Evolutionary conservation across 306 rosid species (phyloP), one percentile per base, ranked within the genome.

Genomic region (Ormosia emarginata): DNA sequence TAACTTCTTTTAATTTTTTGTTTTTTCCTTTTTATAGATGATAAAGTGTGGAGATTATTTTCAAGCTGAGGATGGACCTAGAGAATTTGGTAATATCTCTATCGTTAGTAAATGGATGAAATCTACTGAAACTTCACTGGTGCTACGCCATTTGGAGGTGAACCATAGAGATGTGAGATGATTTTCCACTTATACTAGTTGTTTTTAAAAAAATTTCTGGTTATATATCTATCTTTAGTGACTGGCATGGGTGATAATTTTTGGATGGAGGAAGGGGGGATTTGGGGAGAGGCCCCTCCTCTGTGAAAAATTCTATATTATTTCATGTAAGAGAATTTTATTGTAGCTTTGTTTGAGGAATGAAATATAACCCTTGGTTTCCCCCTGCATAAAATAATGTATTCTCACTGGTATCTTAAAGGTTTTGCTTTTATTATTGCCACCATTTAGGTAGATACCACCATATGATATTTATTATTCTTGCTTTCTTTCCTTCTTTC

Each of bases 31-130:
- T 36, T 53, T 62, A 65, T 89, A 92, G 96, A 85, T 64, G 80
- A 86, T 86, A 5, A 93, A 95, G 70, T 95, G 99, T 84, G 98
- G 96, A 74, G 94, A 95, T 87, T 95, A 95, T 81, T 95, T 88
- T 83, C 97, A 90, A 85, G 89, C 97, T 18, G 98, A 95, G 87
- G 91, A 89, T 89, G 90, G 98, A 69, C 92, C 98, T 41, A 90
- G 97, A 83, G 97, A 92, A 73, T 88, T 92, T 61, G 97, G 99
- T 61, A 90, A 93, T 86, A 86, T 93, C 75, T 81, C 86, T 59
- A 75, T 90, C 37, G n/a, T 63, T 71, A 71, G 92, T 77, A 90
- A 95, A 87, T 93, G 98, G 98, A 68, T 62, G 69, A 87, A 77
- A 81, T 53, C 89, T 66, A 90, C 94, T 36, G 87, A 85, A 50